Conservation (phyloP, 2,329 filamentous ascomycete genomes). For the Sporothrix variecibatus region DNA sequence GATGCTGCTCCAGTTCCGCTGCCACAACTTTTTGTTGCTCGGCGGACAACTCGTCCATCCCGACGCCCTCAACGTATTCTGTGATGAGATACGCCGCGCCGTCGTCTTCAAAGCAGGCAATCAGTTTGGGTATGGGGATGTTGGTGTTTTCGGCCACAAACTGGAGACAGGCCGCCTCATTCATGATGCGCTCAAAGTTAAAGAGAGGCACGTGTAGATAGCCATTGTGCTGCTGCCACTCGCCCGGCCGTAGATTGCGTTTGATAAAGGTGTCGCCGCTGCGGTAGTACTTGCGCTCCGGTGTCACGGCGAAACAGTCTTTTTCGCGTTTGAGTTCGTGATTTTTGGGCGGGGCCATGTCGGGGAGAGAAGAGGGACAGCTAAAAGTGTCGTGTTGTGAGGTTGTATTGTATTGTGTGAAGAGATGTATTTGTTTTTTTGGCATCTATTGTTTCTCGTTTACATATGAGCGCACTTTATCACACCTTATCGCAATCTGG, state of each 20-base stretch:
- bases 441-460: no score
- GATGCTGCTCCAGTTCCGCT: slow-evolving; percentile 35
- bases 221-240: slow-evolving; percentile 35
- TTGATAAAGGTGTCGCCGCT: slow-evolving; percentile 30
- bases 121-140: slow-evolving; percentile 36
- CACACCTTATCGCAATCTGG: no score
- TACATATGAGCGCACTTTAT: no score
- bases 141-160: slow-evolving; percentile 35
- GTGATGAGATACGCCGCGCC: slow-evolving; percentile 38
- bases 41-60: slow-evolving; percentile 36
- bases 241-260: slow-evolving; percentile 36
- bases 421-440: no score
- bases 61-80: slow-evolving; percentile 37
- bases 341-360: slow-evolving; percentile 26
- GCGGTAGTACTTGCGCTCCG: slow-evolving; percentile 28
- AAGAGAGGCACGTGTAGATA: slow-evolving; percentile 37
- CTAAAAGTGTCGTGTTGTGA: no score
- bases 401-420: no score
- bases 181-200: slow-evolving; percentile 36
- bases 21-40: slow-evolving; percentile 35
- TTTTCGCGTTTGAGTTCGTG: slow-evolving; percentile 26
- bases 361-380: no score
- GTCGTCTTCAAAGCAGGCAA: slow-evolving; percentile 38
- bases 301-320: slow-evolving; percentile 23
- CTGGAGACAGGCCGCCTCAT: slow-evolving; percentile 37